These are phyloP conservation scores for Mucor sp. DNA, from an alignment of 371 early-diverging fungal species.

Conservation along the genomic window DNA sequence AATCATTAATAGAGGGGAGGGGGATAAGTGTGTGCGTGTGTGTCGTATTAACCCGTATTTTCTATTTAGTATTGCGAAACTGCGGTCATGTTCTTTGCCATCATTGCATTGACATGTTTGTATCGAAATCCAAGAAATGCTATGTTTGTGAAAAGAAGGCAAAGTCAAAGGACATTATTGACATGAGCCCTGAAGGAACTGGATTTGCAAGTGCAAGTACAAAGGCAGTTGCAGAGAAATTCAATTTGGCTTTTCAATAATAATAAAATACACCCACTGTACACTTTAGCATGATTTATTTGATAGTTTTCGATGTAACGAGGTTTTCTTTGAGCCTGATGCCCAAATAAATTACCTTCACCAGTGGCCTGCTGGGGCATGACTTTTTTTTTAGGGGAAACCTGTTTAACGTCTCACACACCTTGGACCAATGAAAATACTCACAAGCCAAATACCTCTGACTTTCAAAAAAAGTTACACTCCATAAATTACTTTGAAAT, in stretches of 20 bases:
- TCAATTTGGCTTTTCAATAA: constrained; percentile 82
- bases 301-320: no score
- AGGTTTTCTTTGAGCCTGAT: no score
- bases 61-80: constrained; percentile 59
- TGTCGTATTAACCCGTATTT: neutral
- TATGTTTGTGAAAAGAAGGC: constrained; percentile 80
- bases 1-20: neutral
- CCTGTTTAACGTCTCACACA: no score
- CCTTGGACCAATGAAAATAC: no score
- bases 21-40: no score
- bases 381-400: no score
- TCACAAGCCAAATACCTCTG: no score
- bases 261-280: constrained; percentile 26
- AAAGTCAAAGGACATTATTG: constrained; percentile 72
- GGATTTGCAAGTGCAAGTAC: constrained; percentile 85
- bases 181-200: constrained; percentile 84
- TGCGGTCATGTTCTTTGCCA: constrained; percentile 93
- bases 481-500: no score
- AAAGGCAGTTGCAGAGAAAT: constrained; percentile 71
- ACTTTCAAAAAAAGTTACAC: no score
- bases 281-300: neutral
- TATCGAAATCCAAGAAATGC: constrained; percentile 72
- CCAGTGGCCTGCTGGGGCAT: no score
- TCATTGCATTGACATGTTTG: constrained; percentile 77
- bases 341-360: no score